These are phyloP conservation scores for Ceriops zippeliana DNA, from an alignment of 345 rosid genomes.

Conservation along the genomic window DNA sequence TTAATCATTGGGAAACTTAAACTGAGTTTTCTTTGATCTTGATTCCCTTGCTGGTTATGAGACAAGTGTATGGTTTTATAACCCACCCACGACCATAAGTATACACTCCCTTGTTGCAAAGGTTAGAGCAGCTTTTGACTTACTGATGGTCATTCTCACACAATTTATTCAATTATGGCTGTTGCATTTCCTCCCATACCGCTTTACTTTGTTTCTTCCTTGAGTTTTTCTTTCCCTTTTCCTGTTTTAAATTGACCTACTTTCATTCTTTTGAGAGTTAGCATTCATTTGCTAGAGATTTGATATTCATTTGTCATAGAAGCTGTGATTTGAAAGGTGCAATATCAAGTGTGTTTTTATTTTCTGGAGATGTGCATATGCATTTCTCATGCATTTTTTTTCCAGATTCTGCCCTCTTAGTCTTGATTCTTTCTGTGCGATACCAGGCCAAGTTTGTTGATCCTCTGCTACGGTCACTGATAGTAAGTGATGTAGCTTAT, in stretches of 20 bases:
- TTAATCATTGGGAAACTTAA: too few species aligned
- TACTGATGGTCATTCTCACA: background rate
- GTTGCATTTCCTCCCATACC: too few species aligned
- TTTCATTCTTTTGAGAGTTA: background rate
- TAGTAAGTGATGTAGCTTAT: constrained; percentile 72
- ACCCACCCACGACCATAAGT: background rate
- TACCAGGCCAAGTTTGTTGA: constrained; percentile 78
- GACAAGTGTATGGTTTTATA: too few species aligned
- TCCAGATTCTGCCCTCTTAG: background rate
- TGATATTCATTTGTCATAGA: background rate
- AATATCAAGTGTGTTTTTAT: background rate
- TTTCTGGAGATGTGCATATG: background rate
- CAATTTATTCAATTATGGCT: too few species aligned
- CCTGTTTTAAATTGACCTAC: too few species aligned
- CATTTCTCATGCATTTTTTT: background rate
- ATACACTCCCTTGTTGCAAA: background rate
- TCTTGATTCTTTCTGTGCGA: constrained; percentile 10
- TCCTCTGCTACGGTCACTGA: constrained; percentile 73
- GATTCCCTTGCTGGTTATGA: background rate
- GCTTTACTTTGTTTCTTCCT: too few species aligned
- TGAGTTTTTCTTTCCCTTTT: too few species aligned
- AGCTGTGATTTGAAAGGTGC: background rate
- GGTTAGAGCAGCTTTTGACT: background rate
- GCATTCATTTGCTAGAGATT: background rate
- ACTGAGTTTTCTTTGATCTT: background rate